Conservation (phyloP, 2,329 filamentous ascomycete species). For the Didymella exigua region DNA sequence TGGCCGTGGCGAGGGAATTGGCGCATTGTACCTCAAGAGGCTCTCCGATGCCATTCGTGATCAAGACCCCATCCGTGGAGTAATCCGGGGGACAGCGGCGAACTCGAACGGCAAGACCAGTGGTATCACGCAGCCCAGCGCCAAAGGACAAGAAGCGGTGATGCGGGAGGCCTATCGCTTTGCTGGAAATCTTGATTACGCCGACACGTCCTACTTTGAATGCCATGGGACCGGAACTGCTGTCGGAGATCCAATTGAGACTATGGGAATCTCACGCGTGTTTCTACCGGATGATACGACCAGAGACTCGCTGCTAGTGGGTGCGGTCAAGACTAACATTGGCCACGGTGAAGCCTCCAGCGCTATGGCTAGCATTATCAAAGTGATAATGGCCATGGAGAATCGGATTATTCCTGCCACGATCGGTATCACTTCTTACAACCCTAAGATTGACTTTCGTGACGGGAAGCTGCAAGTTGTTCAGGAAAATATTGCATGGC, state of each 20-base stretch:
- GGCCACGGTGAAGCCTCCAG: slow-evolving; percentile 48
- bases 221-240: slow-evolving; percentile 56
- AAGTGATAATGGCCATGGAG: slow-evolving; percentile 48
- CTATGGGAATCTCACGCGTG: slow-evolving; percentile 14
- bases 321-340: slow-evolving; percentile 40
- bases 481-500: not conserved
- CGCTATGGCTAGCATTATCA: slow-evolving; percentile 44
- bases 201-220: slow-evolving; percentile 33
- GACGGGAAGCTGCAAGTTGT: not conserved
- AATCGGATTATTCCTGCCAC: slow-evolving; percentile 40
- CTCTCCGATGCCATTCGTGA: not conserved
- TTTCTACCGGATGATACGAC: slow-evolving; percentile 1
- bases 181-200: not conserved
- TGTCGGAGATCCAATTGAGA: slow-evolving; percentile 50
- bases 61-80: not conserved
- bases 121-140: not conserved
- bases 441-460: slow-evolving; percentile 18
- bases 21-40: not conserved
- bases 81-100: not conserved
- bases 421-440: slow-evolving; percentile 21
- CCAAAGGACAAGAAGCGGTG: not conserved
- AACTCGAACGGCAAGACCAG: not conserved
- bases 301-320: not conserved
- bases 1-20: not conserved
- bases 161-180: not conserved